A percentile compares a stretch with the other conserved stretches of the same genome.
phyloP scores from a whole-genome alignment of 2,329 filamentous ascomycete genomes.

The Sporothrix luriei region DNA sequence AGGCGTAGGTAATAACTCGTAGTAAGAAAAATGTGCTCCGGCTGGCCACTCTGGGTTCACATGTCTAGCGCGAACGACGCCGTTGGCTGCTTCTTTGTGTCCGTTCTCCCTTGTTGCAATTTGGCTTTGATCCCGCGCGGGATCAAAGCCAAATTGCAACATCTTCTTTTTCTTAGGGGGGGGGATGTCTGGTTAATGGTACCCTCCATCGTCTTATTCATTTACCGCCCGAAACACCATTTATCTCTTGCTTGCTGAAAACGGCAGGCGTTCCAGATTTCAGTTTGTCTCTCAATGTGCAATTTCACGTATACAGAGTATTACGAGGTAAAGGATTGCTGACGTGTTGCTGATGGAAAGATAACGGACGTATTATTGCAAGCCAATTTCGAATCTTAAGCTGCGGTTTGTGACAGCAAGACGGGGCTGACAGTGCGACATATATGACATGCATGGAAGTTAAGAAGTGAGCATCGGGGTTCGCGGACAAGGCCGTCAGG shows the following conservation, averaged over 20 bases:
- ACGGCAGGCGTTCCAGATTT: constrained; percentile 13
- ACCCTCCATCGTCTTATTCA: background rate
- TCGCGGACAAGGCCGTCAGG: background rate
- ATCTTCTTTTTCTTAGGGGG: too few relatives aligned
- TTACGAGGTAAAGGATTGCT: background rate
- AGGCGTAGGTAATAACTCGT: constrained; percentile 1
- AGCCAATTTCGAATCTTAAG: too few relatives aligned
- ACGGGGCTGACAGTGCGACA: too few relatives aligned
- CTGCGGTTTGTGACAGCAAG: too few relatives aligned
- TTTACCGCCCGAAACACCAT: background rate
- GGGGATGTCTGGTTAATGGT: background rate
- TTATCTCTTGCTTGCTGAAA: constrained; percentile 22
- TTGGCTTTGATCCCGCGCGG: background rate
- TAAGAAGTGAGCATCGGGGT: constrained; percentile 10
- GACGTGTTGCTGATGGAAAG: background rate
- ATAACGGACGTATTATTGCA: too few relatives aligned
- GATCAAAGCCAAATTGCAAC: too few relatives aligned
- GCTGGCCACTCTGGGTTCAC: constrained; percentile 9
- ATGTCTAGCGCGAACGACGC: constrained; percentile 12
- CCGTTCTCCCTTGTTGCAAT: background rate
- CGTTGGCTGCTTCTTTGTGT: constrained; percentile 11
- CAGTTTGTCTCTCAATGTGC: background rate
- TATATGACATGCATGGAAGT: background rate
- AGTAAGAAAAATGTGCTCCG: background rate
- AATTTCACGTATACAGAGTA: background rate